Percentiles rank a stretch among this genome's conserved stretches.
These are phyloP conservation scores for Cardiospermum halicacabum DNA, from an alignment of 345 rosid genomes.

Conservation along the genomic window DNA sequence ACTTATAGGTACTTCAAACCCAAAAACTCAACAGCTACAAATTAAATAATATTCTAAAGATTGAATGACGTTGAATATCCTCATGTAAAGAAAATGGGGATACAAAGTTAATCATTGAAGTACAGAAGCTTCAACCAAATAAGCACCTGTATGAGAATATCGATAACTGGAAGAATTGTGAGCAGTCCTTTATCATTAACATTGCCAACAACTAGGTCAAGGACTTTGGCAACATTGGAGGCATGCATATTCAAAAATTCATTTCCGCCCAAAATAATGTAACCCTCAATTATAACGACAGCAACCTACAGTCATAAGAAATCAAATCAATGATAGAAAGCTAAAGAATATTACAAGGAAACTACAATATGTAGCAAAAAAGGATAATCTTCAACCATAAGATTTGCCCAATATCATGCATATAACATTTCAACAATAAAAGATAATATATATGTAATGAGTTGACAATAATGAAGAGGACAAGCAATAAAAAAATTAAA, in stretches of 20 bases:
- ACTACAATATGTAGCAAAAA: background rate
- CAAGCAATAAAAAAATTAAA: background rate
- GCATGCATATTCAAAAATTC: constrained; percentile 79
- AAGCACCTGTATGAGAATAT: constrained; percentile 79
- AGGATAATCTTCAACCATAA: background rate
- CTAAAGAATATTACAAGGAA: background rate
- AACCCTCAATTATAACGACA: constrained; percentile 69
- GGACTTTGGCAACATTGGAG: constrained; percentile 77
- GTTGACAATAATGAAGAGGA: background rate
- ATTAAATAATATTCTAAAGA: constrained; percentile 4
- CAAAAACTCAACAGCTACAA: background rate
- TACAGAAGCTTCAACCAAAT: background rate
- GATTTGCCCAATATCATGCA: background rate
- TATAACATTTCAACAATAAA: background rate
- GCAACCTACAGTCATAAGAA: constrained; percentile 57
- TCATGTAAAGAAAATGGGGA: constrained; percentile 9
- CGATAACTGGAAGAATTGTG: constrained; percentile 80
- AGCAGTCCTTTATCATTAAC: constrained; percentile 83
- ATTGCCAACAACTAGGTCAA: constrained; percentile 89
- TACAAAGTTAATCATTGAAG: background rate
- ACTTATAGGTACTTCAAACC: constrained; percentile 1
- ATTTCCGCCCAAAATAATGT: constrained; percentile 74
- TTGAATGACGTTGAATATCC: background rate
- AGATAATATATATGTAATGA: background rate
- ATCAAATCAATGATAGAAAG: background rate